Evolutionary conservation across 176 grass and related monocot genomes (phyloP), one percentile per base, ranked within the genome.

Genomic region (Phoenix dactylifera): DNA sequence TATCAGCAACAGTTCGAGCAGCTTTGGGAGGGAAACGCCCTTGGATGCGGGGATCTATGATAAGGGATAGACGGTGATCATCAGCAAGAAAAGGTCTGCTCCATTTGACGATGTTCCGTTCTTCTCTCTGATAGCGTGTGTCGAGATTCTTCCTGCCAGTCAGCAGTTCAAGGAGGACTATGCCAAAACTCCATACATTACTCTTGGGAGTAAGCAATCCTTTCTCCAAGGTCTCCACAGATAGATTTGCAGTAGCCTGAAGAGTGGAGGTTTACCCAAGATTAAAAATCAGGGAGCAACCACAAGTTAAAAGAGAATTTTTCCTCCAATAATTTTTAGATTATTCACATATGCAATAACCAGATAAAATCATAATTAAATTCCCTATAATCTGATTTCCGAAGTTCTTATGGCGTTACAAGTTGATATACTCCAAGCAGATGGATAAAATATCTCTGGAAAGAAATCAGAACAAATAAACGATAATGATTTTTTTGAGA

Each of bases 131-230:
- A 24, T 68, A 81, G 23, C 68, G 77, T 2, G n/a, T 25, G 49
- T 98, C 88, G 52, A 92, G 85, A 68, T 98, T 98, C 68, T 76
- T 93, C 55, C 79, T 81, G 57, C 88, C 94, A 4, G 94, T 98
- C 55, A 98, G 86, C 78, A 98, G 66, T 71, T 98, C 94, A 23
- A 98, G 82, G n/a, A 98, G 72, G 58, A 93, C 79, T 54, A 98
- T 76, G 48, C 94, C 94, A 68, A 92, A 98, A 64, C 87, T 89
- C 87, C 87, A 98, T 24, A 98, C 94, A 0, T 98, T 98, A 73
- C 87, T 92, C 69, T 98, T 98, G 5, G 94, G 94, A 64, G 94
- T 98, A 63, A 98, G 60, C 48, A 89, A 63, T 44, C 87, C 87
- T 83, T 98, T 98, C 70, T 89, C 94, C 79, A 98, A 80, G 22